Base-by-base conservation (phyloP, 106 monocot genomes). In the Dendrobium catenatum region DNA sequence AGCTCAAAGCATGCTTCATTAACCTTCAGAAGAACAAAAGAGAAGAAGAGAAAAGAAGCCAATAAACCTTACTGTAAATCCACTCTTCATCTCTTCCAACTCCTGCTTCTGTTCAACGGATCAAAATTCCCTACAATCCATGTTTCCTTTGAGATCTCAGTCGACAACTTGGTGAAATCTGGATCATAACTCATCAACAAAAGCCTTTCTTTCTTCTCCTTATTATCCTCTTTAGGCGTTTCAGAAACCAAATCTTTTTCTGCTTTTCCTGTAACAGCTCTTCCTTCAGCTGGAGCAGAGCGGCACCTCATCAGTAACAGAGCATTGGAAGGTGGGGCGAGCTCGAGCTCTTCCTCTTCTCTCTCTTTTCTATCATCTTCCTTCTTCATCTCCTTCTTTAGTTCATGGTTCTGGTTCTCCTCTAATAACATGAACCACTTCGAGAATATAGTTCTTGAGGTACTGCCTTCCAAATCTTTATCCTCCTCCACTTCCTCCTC, bases 371-470 rank as follows among this genome's bases (percentile, higher is more conserved):
- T 44, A 19, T 77, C 80, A 0, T 84, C 77, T 20, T 75, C 61
- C 19, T 75, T 54, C 15, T 75, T 72, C 11, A 40, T 77, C 24
- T 70, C 77, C 41, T 58, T 83, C 68, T 80, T 73, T 41, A 17
- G 58, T 13, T 44, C 77, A 44, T 56, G 40, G 43, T 54, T 72
- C 58, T 83, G 80, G 77, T 73, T 84, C n/a, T 92, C 81, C 27
- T 90, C 92, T 40, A 95, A 72, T 18, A 89, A 79, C 95, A 87
- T 93, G 81, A 95, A 89, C 95, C 93, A 95, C 76, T 92, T 91
- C 9, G 90, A 89, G 43, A 95, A 83, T n/a, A 82, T 61, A 58
- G 40, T 84, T 17, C 55, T 73, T 0, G 89, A 80, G 16, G 56
- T 24, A 76, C 79, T 75, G 1, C 48, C 61, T 46, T 82, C 82